These are phyloP conservation scores for Neonectria sp. DNA, from an alignment of 2,329 filamentous ascomycete species.

Conservation along the genomic window DNA sequence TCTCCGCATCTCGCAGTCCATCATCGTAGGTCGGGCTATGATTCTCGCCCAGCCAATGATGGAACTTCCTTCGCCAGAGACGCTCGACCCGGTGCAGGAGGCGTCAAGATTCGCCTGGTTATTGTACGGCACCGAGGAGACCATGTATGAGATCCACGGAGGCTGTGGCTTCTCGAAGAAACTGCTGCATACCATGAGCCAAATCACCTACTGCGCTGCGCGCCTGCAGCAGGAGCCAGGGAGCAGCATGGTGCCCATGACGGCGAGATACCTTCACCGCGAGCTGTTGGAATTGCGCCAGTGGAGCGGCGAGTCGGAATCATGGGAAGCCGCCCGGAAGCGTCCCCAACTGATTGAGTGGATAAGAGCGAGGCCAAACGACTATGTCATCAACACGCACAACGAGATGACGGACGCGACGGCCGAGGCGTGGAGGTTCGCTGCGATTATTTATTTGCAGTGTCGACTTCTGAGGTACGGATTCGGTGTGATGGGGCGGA, in stretches of 20 bases:
- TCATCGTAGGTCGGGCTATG: constrained; percentile 57
- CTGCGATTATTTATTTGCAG: constrained; percentile 57
- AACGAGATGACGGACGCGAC: constrained; percentile 58
- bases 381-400: constrained; percentile 46
- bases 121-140: constrained; percentile 53
- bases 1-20: constrained; percentile 55
- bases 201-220: constrained; percentile 56
- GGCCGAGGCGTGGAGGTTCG: constrained; percentile 59
- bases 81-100: constrained; percentile 49
- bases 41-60: constrained; percentile 59
- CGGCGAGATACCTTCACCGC: constrained; percentile 45
- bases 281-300: constrained; percentile 53
- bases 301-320: constrained; percentile 52
- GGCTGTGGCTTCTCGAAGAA: constrained; percentile 60
- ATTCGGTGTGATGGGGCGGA: background rate
- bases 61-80: constrained; percentile 46
- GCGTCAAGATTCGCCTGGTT: constrained; percentile 56
- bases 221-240: constrained; percentile 52
- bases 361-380: constrained; percentile 46
- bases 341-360: constrained; percentile 45
- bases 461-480: constrained; percentile 56
- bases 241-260: constrained; percentile 51
- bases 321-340: constrained; percentile 39
- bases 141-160: constrained; percentile 57
- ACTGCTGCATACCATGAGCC: constrained; percentile 55